Conservation (phyloP, 2,329 filamentous ascomycete species). For the Ascocoryne sarcoides region DNA sequence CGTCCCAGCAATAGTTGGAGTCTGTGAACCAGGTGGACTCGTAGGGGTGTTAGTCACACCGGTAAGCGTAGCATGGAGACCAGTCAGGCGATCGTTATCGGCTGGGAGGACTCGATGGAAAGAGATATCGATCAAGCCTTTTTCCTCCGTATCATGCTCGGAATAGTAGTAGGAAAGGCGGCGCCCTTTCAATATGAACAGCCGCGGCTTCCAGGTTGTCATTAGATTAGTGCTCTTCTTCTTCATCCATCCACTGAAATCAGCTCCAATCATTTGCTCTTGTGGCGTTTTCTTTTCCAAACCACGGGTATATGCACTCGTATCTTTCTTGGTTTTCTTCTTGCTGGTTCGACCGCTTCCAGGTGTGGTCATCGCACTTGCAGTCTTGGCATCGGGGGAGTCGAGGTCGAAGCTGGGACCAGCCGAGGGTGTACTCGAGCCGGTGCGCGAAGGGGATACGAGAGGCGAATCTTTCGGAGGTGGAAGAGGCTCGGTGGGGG, state of each 20-base stretch:
- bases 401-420: conserved; percentile 71
- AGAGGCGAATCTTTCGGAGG: conserved; percentile 45
- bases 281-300: conserved; percentile 71
- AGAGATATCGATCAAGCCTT: conserved; percentile 94
- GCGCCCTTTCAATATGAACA: conserved; percentile 91
- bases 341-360: conserved; percentile 39
- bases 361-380: conserved; percentile 34
- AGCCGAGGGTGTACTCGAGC: conserved; percentile 61
- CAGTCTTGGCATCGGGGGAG: conserved; percentile 56
- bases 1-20: conserved; percentile 36
- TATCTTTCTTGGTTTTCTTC: conserved; percentile 77
- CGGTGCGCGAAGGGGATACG: conserved; percentile 64
- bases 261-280: conserved; percentile 77
- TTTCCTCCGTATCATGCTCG: conserved; percentile 84
- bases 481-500: conserved; percentile 35
- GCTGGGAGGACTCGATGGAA: conserved; percentile 94
- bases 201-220: conserved; percentile 92
- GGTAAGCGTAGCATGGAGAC: conserved; percentile 84
- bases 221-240: conserved; percentile 95
- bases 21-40: conserved; percentile 38
- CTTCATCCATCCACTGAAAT: conserved; percentile 99
- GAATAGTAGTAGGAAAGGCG: conserved; percentile 94
- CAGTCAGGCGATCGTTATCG: conserved; percentile 82
- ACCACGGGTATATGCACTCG: conserved; percentile 85
- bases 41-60: conserved; percentile 65